Evolutionary conservation across 805 yeast species (phyloP).

Genomic region (Saturnispora kantuleensis): DNA sequence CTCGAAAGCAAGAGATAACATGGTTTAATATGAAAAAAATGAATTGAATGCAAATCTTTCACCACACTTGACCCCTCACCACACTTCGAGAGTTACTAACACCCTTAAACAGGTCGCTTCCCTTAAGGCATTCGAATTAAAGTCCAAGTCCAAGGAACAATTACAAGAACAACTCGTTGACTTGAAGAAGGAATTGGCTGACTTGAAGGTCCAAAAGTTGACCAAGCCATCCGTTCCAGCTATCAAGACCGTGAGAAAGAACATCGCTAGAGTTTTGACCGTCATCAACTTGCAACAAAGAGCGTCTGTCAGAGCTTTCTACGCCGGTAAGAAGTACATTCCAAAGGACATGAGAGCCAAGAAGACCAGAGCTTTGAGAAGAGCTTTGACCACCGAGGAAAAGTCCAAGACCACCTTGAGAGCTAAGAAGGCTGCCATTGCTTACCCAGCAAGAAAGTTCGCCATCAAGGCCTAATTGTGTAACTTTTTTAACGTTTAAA

Average conservation of each 20-base stretch:
- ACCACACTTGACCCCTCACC: not conserved
- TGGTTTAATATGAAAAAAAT: no score
- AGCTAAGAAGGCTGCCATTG: slow-evolving; percentile 84
- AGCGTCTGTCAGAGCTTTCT: slow-evolving; percentile 87
- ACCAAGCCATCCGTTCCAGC: slow-evolving; percentile 89
- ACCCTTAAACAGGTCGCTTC: slow-evolving; percentile 49
- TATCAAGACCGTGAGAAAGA: slow-evolving; percentile 95
- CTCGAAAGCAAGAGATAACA: no score
- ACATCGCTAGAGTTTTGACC: slow-evolving; percentile 97
- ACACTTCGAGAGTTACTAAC: not conserved
- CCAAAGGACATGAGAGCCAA: slow-evolving; percentile 99
- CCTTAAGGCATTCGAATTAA: slow-evolving; percentile 91
- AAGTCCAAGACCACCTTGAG: slow-evolving; percentile 72
- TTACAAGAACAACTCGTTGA: slow-evolving; percentile 90
- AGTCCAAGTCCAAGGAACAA: slow-evolving; percentile 95
- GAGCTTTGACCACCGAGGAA: slow-evolving; percentile 86
- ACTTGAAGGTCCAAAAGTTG: slow-evolving; percentile 92
- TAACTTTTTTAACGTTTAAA: slow-evolving; percentile 1
- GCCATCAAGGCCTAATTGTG: slow-evolving; percentile 89
- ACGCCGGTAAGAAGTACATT: slow-evolving; percentile 88
- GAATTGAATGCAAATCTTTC: not conserved
- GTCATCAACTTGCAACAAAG: slow-evolving; percentile 95
- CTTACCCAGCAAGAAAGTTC: slow-evolving; percentile 97
- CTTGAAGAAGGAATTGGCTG: slow-evolving; percentile 93
- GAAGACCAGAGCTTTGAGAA: slow-evolving; percentile 99